phyloP scores from a whole-genome alignment of 2,329 filamentous ascomycete genomes.

The Monosporascus sp. region DNA sequence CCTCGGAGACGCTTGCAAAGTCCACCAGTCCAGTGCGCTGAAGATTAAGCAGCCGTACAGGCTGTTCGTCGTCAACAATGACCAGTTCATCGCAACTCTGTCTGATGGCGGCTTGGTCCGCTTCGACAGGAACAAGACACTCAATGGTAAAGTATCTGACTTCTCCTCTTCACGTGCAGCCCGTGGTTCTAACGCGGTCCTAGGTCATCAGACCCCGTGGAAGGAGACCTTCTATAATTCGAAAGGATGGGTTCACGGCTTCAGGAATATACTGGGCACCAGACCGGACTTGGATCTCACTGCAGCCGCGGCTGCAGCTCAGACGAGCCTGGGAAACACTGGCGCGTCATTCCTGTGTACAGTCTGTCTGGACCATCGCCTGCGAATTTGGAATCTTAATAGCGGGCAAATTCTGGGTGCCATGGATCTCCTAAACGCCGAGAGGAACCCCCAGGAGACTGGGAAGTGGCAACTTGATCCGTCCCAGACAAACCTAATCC shows the following conservation, averaged over 20 bases:
- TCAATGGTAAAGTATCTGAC: slow-evolving; percentile 36
- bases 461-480: slow-evolving; percentile 76
- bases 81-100: slow-evolving; percentile 74
- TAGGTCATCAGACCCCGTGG: slow-evolving; percentile 44
- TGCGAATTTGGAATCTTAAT: slow-evolving; percentile 86
- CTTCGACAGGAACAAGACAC: slow-evolving; percentile 53
- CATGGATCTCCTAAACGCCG: slow-evolving; percentile 69
- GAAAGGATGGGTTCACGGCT: slow-evolving; percentile 63
- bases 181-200: slow-evolving; percentile 11
- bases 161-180: neutral
- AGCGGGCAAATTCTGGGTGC: slow-evolving; percentile 72
- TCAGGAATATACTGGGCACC: slow-evolving; percentile 59
- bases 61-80: slow-evolving; percentile 65
- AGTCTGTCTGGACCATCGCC: slow-evolving; percentile 79
- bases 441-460: slow-evolving; percentile 60
- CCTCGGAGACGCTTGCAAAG: slow-evolving; percentile 71
- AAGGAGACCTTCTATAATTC: slow-evolving; percentile 69
- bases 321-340: slow-evolving; percentile 45
- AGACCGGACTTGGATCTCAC: slow-evolving; percentile 60
- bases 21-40: slow-evolving; percentile 66
- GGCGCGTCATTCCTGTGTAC: slow-evolving; percentile 61
- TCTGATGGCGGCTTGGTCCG: slow-evolving; percentile 72
- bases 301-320: slow-evolving; percentile 58
- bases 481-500: slow-evolving; percentile 69
- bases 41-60: slow-evolving; percentile 74